Conservation (phyloP, 371 early-diverging fungal genomes). For the Parasitella parasitica region DNA sequence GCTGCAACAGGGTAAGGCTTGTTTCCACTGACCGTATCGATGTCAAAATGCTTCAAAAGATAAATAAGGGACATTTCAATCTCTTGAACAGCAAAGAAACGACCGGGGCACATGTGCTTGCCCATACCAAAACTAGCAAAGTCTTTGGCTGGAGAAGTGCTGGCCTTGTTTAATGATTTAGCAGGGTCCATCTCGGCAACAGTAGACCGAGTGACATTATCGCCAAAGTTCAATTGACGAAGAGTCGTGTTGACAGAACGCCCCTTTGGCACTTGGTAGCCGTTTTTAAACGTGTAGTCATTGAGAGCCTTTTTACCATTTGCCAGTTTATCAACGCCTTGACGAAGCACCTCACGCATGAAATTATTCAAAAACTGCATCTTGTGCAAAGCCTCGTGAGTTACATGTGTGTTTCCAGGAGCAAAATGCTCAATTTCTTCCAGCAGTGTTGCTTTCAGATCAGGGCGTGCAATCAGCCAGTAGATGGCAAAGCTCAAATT, state of each 20-base stretch:
- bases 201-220: conserved; percentile 5
- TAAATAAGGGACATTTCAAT: conserved; percentile 37
- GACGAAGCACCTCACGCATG: conserved; percentile 36
- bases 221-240: conserved; percentile 35
- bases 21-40: conserved; percentile 23
- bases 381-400: conserved; percentile 18
- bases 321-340: conserved; percentile 34
- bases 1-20: conserved; percentile 13
- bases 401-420: conserved; percentile 25
- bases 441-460: conserved; percentile 16
- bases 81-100: conserved; percentile 55
- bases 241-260: conserved; percentile 20
- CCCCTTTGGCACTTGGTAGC: conserved; percentile 40
- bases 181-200: conserved; percentile 33
- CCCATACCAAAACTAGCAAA: conserved; percentile 39
- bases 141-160: conserved; percentile 27
- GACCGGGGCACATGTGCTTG: conserved; percentile 37
- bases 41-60: conserved; percentile 23
- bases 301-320: conserved; percentile 27
- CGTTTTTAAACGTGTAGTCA: conserved; percentile 37
- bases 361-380: conserved; percentile 37
- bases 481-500: conserved; percentile 25
- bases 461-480: conserved; percentile 40
- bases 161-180: conserved; percentile 9
- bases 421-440: conserved; percentile 32